A percentile compares a stretch with the other conserved stretches of the same genome.
phyloP scores from a whole-genome alignment of 305 asterid genomes.

The Andrographis paniculata region DNA sequence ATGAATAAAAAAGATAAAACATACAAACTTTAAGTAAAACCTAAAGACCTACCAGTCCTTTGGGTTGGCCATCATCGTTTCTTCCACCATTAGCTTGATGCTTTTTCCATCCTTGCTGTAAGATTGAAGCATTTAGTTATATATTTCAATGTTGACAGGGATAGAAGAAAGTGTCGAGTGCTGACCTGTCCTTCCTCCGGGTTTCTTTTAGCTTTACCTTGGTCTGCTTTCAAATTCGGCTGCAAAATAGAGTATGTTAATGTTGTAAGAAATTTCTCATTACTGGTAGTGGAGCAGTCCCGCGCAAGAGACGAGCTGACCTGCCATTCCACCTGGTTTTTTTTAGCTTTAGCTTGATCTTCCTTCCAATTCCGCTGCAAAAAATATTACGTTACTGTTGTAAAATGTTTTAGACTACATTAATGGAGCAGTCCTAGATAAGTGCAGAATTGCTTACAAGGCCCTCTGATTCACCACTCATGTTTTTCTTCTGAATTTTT shows the following conservation, averaged over 20 bases:
- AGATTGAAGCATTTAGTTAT: slow-evolving; percentile 20
- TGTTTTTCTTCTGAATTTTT: slow-evolving; percentile 57
- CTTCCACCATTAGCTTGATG: slow-evolving; percentile 29
- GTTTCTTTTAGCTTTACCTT: slow-evolving; percentile 32
- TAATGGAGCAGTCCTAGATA: slow-evolving; percentile 10
- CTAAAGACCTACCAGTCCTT: slow-evolving; percentile 68
- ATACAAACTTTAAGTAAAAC: slow-evolving; percentile 12
- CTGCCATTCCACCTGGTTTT: too few relatives aligned
- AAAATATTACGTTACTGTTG: slow-evolving; percentile 21
- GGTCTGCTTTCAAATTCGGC: slow-evolving; percentile 67
- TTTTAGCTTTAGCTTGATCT: slow-evolving; percentile 39
- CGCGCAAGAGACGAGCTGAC: too few relatives aligned
- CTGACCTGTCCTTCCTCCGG: slow-evolving; percentile 35
- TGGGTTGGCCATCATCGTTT: slow-evolving; percentile 44
- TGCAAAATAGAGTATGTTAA: slow-evolving; percentile 30
- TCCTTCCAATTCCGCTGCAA: slow-evolving; percentile 74
- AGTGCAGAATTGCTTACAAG: slow-evolving; percentile 44
- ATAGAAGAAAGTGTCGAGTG: slow-evolving; percentile 15
- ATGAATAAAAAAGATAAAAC: slow-evolving; percentile 18
- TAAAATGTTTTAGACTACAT: slow-evolving; percentile 11
- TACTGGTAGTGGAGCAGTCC: slow-evolving; percentile 1
- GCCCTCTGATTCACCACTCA: slow-evolving; percentile 51
- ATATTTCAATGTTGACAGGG: slow-evolving; percentile 6
- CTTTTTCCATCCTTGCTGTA: slow-evolving; percentile 50
- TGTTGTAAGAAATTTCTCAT: slow-evolving; percentile 18